Percentiles rank a stretch among this genome's conserved stretches.
Conservation (phyloP, 2,329 filamentous ascomycete genomes). For the Fusarium floridanum region DNA sequence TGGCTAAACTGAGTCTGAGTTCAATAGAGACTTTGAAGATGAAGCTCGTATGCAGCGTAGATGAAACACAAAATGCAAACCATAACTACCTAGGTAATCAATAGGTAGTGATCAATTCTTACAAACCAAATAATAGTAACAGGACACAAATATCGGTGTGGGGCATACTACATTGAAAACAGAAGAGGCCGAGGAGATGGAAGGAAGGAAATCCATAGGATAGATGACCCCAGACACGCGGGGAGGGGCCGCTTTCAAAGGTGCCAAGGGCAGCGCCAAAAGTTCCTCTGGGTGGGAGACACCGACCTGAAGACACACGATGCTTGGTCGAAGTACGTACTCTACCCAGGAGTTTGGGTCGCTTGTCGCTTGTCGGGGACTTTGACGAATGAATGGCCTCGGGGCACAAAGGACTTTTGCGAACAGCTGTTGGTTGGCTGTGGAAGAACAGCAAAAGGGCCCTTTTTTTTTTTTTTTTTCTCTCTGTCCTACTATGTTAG, state of each 20-base stretch:
- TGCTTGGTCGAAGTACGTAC: conserved; percentile 16
- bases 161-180: conserved; percentile 17
- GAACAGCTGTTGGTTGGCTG: conserved; percentile 4
- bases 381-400: conserved; percentile 24
- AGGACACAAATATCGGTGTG: conserved; percentile 14
- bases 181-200: conserved; percentile 22
- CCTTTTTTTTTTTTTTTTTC: conserved; percentile 5
- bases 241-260: conserved; percentile 45
- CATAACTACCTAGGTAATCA: not conserved
- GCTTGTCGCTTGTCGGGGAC: conserved; percentile 8
- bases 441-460: not conserved
- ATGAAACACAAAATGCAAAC: conserved; percentile 1
- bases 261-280: conserved; percentile 46
- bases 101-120: not conserved
- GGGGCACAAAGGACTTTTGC: conserved; percentile 10
- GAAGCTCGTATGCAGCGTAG: not conserved
- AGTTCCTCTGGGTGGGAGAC: conserved; percentile 39
- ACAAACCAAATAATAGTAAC: not conserved
- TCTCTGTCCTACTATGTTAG: not conserved
- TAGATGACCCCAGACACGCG: conserved; percentile 25
- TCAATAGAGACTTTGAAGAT: not conserved
- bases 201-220: not conserved
- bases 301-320: not conserved
- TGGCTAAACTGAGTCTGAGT: not conserved
- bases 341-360: conserved; percentile 34